Evolutionary conservation across 108 stramenopile genomes (phyloP), one percentile per base, ranked within the genome.

Genomic region (Stephanodiscus minutulus): DNA sequence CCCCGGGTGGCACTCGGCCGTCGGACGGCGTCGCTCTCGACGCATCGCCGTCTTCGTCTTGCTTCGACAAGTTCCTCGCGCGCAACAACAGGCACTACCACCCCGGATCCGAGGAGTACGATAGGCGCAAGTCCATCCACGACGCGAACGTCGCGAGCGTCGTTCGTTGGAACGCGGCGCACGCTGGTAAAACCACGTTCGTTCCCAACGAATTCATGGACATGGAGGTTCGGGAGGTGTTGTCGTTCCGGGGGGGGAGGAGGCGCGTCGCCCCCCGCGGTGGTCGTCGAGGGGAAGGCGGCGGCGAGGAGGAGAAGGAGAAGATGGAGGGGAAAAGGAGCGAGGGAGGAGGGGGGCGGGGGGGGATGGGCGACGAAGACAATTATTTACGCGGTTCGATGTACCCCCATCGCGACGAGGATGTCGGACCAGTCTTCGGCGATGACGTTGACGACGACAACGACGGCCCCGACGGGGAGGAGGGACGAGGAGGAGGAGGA

Each of bases 141-240:
- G 68, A 70, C 46, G 8, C 37, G n/a, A 76, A 68, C 20, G 5
- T 61, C 29, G 24, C 68, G 1, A 76, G 56, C 27, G 60, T 76
- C 4, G 24, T 54, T 21, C 46, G 36, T 4, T 76, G 60, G 67
- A 76, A 76, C 44, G 29, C 24, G 39, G 52, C 33, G 20, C 74
- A 76, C 29, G 68, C 58, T 18, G 74, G 74, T 44, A 68, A n/a
- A 15, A 63, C 74, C 1, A 41, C 46, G n/a, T 76, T 76, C 61
- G 52, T 15, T 46, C 67, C 37, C 15, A 70, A 76, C 55, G 68
- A 70, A 46, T 76, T 76, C 49, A 35, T 76, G 61, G 68, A 76
- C 44, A 29, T 76, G 22, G 74, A 76, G 43, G 31, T 69, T 1
- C 13, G 52, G 13, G 74, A 76, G 29, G 57, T 76, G 10, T 44